phyloP scores from a whole-genome alignment of 345 rosid genomes.

The Eucalyptus tenuipes region DNA sequence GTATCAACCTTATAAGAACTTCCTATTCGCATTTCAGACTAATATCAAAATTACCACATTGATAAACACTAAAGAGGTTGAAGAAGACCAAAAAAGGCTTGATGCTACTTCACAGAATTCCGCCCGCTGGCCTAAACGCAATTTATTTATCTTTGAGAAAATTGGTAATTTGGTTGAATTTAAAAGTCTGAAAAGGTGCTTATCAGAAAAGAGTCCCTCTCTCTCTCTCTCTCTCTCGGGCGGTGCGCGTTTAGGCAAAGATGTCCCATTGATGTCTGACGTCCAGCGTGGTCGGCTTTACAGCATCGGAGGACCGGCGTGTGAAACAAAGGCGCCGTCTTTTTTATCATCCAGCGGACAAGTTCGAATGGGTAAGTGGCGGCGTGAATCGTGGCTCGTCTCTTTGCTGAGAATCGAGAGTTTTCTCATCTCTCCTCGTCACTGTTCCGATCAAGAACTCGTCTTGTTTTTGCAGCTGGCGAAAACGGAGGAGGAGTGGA shows the following conservation, averaged over 20 bases:
- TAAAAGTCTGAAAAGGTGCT: neutral
- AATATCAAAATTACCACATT: neutral
- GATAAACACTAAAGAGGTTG: too few species aligned
- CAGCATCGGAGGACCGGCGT: neutral
- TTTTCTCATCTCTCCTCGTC: neutral
- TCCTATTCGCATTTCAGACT: neutral
- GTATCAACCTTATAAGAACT: neutral
- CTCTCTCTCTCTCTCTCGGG: neutral
- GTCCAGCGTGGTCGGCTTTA: neutral
- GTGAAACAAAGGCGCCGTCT: neutral
- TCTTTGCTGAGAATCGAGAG: neutral
- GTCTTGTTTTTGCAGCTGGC: neutral
- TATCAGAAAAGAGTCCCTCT: neutral
- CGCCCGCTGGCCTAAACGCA: neutral
- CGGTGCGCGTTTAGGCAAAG: neutral
- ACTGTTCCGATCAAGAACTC: neutral
- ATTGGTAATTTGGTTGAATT: neutral
- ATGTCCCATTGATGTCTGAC: neutral
- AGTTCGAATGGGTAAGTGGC: neutral
- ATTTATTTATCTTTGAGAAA: neutral
- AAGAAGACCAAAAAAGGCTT: neutral
- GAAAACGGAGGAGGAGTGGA: slow-evolving; percentile 14
- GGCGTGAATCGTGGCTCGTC: neutral
- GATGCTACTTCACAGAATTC: neutral
- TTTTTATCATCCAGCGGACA: neutral